phyloP scores from a whole-genome alignment of 306 rosid genomes.

The Corylus americana region DNA sequence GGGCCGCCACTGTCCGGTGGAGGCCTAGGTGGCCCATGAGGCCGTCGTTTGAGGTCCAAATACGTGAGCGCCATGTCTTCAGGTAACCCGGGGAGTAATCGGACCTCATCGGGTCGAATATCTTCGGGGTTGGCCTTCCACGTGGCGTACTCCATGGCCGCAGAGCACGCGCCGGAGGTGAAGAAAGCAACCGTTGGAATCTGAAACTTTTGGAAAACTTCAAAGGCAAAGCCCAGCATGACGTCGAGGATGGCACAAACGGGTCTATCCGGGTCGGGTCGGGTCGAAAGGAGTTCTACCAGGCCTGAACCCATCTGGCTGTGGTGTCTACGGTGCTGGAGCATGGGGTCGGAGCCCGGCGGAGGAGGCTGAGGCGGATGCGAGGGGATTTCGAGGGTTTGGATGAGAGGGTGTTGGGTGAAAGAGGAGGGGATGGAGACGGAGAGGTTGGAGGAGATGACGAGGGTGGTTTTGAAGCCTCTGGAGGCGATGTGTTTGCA shows the following conservation, averaged over 20 bases:
- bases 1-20: not conserved
- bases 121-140: constrained; percentile 54
- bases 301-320: constrained; percentile 24
- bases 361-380: constrained; percentile 7
- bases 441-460: constrained; percentile 43
- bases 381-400: constrained; percentile 35
- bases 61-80: constrained; percentile 43
- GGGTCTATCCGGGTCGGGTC: constrained; percentile 31
- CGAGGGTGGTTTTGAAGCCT: constrained; percentile 37
- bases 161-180: constrained; percentile 63
- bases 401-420: constrained; percentile 43
- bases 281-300: constrained; percentile 33
- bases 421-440: constrained; percentile 54
- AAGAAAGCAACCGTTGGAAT: constrained; percentile 55
- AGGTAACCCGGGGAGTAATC: constrained; percentile 56
- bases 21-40: constrained; percentile 19
- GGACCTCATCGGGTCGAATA: constrained; percentile 43
- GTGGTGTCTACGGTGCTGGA: constrained; percentile 16
- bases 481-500: constrained; percentile 56
- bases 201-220: constrained; percentile 37
- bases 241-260: constrained; percentile 53
- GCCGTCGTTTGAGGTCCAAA: constrained; percentile 37
- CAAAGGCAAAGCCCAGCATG: constrained; percentile 50
- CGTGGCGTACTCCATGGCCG: constrained; percentile 50
- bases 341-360: constrained; percentile 16